Percentiles rank a stretch among this genome's conserved stretches.
Conservation (phyloP, 768 basidiomycete species). For the Piloderma croceum region DNA sequence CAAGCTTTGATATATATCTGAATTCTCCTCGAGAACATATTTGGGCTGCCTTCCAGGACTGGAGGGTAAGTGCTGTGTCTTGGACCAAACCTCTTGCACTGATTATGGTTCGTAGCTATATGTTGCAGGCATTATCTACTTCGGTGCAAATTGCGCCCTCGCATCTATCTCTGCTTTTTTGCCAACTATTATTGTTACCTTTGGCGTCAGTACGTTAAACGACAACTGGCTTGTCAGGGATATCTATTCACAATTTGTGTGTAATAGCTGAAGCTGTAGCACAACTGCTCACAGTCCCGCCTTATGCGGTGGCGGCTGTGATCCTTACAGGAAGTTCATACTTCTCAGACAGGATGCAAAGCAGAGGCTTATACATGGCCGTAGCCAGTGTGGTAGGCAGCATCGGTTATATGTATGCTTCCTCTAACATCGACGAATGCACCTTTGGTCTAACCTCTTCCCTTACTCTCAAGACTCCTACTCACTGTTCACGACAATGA, state of each 20-base stretch:
- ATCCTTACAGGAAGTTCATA: conserved; percentile 57
- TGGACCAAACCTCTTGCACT: neutral
- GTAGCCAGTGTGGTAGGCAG: conserved; percentile 41
- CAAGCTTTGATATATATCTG: neutral
- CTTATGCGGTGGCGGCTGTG: conserved; percentile 66
- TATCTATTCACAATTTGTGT: conserved; percentile 2
- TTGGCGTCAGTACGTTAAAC: conserved; percentile 56
- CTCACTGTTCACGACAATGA: conserved; percentile 47
- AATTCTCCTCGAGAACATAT: neutral
- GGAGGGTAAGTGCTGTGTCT: conserved; percentile 44
- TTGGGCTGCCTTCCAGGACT: conserved; percentile 37
- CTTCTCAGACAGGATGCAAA: conserved; percentile 61
- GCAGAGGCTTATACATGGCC: conserved; percentile 45
- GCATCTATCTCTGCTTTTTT: conserved; percentile 81
- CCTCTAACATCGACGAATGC: no score
- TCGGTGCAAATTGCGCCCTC: conserved; percentile 69
- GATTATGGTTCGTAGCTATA: conserved; percentile 41
- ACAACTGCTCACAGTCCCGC: conserved; percentile 76
- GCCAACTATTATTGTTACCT: conserved; percentile 73
- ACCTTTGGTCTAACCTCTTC: no score
- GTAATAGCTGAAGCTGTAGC: conserved; percentile 53
- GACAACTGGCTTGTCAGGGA: neutral
- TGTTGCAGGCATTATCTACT: conserved; percentile 66
- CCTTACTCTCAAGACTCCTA: conserved; percentile 38
- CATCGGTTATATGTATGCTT: conserved; percentile 57